Evolutionary conservation across 2,329 filamentous ascomycete species (phyloP).

Genomic region (Paraphaeosphaeria sporulosa): DNA sequence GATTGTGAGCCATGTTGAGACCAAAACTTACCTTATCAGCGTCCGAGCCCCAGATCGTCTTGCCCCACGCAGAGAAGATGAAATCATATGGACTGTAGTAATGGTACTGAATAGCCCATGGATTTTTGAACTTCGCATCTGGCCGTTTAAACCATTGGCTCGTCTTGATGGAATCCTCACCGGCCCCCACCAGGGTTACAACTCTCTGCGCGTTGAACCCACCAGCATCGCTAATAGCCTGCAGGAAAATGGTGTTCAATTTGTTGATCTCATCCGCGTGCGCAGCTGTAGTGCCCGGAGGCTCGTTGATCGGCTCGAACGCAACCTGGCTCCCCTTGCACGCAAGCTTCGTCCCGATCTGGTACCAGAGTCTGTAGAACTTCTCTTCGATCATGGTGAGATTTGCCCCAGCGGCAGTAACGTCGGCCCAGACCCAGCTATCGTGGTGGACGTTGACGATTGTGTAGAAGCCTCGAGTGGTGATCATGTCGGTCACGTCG

Average conservation of each 20-base stretch:
- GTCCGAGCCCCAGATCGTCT: slow-evolving; percentile 66
- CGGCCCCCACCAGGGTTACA: slow-evolving; percentile 62
- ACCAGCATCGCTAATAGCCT: slow-evolving; percentile 61
- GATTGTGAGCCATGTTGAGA: background rate
- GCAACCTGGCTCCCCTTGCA: slow-evolving; percentile 63
- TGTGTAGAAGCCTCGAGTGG: slow-evolving; percentile 59
- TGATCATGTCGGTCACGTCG: slow-evolving; percentile 65
- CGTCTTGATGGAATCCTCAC: slow-evolving; percentile 62
- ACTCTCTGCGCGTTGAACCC: slow-evolving; percentile 64
- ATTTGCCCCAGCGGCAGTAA: slow-evolving; percentile 57
- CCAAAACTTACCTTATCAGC: slow-evolving; percentile 53
- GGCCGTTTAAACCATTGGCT: slow-evolving; percentile 62
- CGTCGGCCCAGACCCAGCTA: slow-evolving; percentile 66
- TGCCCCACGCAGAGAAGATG: slow-evolving; percentile 61
- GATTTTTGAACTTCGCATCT: slow-evolving; percentile 57
- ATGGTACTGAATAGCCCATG: slow-evolving; percentile 68
- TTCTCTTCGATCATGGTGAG: slow-evolving; percentile 63
- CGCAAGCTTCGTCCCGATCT: slow-evolving; percentile 63
- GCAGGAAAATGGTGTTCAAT: slow-evolving; percentile 64
- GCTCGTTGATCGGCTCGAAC: slow-evolving; percentile 68
- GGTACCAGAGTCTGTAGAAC: slow-evolving; percentile 64
- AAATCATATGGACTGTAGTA: slow-evolving; percentile 62
- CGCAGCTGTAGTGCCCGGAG: slow-evolving; percentile 56
- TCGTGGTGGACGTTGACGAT: slow-evolving; percentile 69
- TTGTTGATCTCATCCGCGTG: slow-evolving; percentile 62